These are phyloP conservation scores for Aegilops tauschii DNA, from an alignment of 176 grass and related monocot genomes.

Conservation along the genomic window DNA sequence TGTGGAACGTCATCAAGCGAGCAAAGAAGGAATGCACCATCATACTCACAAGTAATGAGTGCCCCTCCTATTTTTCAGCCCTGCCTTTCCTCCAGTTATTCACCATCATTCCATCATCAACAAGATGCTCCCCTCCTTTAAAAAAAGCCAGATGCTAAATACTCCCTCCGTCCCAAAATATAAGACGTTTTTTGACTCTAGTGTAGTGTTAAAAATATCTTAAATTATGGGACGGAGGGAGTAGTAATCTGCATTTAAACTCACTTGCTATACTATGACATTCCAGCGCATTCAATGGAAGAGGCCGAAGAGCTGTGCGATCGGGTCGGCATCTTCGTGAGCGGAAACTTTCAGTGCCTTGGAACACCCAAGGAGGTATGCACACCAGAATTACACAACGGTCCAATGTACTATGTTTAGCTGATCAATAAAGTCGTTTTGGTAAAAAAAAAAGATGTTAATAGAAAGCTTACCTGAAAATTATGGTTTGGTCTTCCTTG, in stretches of 20 bases:
- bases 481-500: neutral
- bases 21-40: slow-evolving; percentile 84
- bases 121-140: too few relatives aligned
- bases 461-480: neutral
- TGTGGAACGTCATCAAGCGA: slow-evolving; percentile 79
- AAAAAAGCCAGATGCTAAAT: neutral
- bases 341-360: slow-evolving; percentile 77
- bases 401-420: too few relatives aligned
- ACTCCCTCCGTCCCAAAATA: too few relatives aligned
- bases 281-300: slow-evolving; percentile 95
- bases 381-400: neutral
- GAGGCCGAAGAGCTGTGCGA: slow-evolving; percentile 85
- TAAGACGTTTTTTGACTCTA: too few relatives aligned
- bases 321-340: slow-evolving; percentile 72
- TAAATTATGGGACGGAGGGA: too few relatives aligned
- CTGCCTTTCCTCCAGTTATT: neutral
- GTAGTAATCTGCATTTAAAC: neutral
- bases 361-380: slow-evolving; percentile 81
- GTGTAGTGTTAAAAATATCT: too few relatives aligned
- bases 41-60: slow-evolving; percentile 85
- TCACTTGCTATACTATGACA: neutral
- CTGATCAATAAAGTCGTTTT: too few relatives aligned
- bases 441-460: neutral
- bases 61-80: neutral
- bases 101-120: neutral